Conservation (phyloP, 805 yeast species). For the Phaffomyces thermotolerans region DNA sequence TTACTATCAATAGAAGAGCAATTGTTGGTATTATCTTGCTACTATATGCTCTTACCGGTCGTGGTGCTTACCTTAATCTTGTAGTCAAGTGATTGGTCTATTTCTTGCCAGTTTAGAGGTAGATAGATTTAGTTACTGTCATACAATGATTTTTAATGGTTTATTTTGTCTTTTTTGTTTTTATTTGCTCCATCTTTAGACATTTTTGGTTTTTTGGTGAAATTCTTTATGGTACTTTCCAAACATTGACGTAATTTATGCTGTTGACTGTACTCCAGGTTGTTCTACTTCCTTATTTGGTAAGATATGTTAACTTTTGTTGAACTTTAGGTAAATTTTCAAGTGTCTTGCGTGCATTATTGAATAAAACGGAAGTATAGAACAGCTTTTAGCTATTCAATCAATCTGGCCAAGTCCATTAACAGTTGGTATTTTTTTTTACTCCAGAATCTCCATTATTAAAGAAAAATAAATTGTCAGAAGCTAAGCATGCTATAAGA, state of each 20-base stretch:
- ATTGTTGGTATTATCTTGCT: background rate
- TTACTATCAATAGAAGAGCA: background rate
- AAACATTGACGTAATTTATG: constrained; percentile 33
- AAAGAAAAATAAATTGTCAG: constrained; percentile 31
- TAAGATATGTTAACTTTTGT: constrained; percentile 35
- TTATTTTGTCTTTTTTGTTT: constrained; percentile 34
- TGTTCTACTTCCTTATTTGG: constrained; percentile 31
- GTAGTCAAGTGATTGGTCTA: constrained; percentile 25
- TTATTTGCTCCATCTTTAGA: constrained; percentile 31
- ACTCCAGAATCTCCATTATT: constrained; percentile 55
- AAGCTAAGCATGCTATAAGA: constrained; percentile 34
- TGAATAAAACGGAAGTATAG: constrained; percentile 27
- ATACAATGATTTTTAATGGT: constrained; percentile 25
- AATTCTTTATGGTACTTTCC: constrained; percentile 34
- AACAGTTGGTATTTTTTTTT: constrained; percentile 31
- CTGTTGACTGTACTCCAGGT: constrained; percentile 38
- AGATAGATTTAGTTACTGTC: constrained; percentile 26
- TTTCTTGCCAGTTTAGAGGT: constrained; percentile 13
- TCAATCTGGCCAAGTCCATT: constrained; percentile 50
- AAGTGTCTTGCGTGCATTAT: constrained; percentile 36
- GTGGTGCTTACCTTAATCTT: background rate
- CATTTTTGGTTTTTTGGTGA: constrained; percentile 35
- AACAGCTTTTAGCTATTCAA: constrained; percentile 51
- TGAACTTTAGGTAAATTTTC: constrained; percentile 47
- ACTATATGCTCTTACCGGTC: background rate